Evolutionary conservation across 805 yeast genomes (phyloP).

Genomic region (Tetrapisispora phaffii): DNA sequence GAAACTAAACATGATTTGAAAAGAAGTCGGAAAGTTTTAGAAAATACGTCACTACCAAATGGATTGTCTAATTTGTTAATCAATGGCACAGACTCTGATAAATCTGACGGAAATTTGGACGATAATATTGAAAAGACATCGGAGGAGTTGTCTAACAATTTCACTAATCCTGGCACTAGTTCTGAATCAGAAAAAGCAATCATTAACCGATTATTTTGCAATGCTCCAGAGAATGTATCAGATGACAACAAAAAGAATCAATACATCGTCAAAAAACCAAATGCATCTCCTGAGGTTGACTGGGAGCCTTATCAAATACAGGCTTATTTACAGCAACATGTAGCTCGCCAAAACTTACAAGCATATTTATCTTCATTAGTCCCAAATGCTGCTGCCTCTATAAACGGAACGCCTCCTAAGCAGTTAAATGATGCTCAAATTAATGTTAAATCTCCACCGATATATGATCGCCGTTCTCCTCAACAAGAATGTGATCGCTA

Average conservation of each 20-base stretch:
- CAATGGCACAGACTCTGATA: conserved; percentile 19
- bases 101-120: conserved; percentile 1
- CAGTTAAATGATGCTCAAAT: neutral
- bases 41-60: conserved; percentile 44
- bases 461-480: neutral
- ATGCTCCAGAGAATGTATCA: neutral
- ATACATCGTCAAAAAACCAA: conserved; percentile 26
- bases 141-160: neutral
- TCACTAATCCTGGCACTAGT: neutral
- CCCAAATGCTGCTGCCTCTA: neutral
- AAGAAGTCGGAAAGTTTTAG: conserved; percentile 41
- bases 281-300: conserved; percentile 22
- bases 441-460: neutral
- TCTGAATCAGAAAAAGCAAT: neutral
- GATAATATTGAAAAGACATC: conserved; percentile 1
- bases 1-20: conserved; percentile 41
- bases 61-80: conserved; percentile 42
- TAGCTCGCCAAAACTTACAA: conserved; percentile 28
- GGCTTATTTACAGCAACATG: conserved; percentile 27
- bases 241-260: conserved; percentile 6
- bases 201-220: neutral
- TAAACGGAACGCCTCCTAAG: neutral
- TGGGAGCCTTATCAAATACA: conserved; percentile 28
- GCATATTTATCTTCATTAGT: conserved; percentile 25
- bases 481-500: neutral